Evolutionary conservation across 106 monocot species (phyloP), one percentile per base, ranked within the genome.

Genomic region (Apostasia shenzhenica): DNA sequence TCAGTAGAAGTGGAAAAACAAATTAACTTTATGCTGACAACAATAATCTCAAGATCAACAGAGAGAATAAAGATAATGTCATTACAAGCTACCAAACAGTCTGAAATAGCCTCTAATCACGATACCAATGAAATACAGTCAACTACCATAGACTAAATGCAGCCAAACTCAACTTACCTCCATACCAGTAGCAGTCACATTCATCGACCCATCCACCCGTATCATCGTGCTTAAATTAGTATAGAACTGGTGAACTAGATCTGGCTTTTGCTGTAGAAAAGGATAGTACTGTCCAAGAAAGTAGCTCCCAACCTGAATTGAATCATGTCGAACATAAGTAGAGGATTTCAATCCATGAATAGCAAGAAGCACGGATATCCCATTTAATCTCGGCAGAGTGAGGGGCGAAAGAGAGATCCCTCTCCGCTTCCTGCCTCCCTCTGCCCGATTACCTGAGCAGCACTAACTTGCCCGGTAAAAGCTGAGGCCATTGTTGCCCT

Each of bases 201-300:
- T 63, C 8, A 10, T 56, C 12, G 54, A 69, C 48, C 79, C 88
- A 72, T 89, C 85, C n/a, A 81, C 50, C 2, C 85, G 76, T 46
- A 77, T 69, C 76, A 85, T 72, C 40, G 73, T 81, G 72, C 88
- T 89, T 64, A 63, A 59, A 40, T 89, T 81, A 11, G 55, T 81
- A 74, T 89, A 89, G 68, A 85, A 89, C 85, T 80, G 84, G 67
- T 79, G 74, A 9, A 77, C 81, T 1, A 74, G 49, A 46, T 80
- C 67, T 13, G 88, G 88, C 8, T 61, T 63, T 68, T 76, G 69
- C 44, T 89, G 84, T 26, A 89, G 78, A 14, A 81, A 71, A 41
- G 76, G 79, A 55, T 85, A 89, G 73, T 85, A 89, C 72, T 89
- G 84, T 6, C 75, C 54, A 4, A 84, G 76, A 45, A 88, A 88